Evolutionary conservation across 176 grass and related monocot genomes (phyloP).

Genomic region (maize (Zea mays)): DNA sequence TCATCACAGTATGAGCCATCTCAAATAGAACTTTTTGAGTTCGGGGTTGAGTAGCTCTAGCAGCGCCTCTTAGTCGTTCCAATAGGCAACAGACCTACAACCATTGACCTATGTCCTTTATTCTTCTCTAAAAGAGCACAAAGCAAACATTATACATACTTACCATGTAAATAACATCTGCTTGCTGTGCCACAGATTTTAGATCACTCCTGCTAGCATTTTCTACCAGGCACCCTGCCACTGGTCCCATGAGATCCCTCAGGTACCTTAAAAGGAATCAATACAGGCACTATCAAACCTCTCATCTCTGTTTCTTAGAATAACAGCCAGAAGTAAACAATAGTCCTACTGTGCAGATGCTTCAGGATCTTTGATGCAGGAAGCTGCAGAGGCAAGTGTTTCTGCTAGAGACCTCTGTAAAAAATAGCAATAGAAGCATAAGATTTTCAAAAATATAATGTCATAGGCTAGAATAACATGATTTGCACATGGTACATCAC

Average conservation of each 20-base stretch:
- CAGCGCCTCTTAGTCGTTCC: conserved; percentile 92
- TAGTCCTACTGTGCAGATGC: conserved; percentile 76
- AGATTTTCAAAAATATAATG: conserved; percentile 31
- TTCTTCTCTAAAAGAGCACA: conserved; percentile 23
- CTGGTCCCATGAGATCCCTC: conserved; percentile 93
- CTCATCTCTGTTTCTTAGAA: conserved; percentile 27
- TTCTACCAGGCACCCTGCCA: conserved; percentile 74
- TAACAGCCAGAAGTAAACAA: conserved; percentile 35
- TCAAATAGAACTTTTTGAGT: conserved; percentile 94
- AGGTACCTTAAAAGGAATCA: conserved; percentile 68
- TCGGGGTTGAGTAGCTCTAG: conserved; percentile 84
- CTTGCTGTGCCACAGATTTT: conserved; percentile 87
- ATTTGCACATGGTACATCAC: conserved; percentile 22
- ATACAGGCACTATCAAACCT: conserved; percentile 26
- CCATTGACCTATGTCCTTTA: conserved; percentile 38
- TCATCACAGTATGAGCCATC: conserved; percentile 85
- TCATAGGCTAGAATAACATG: conserved; percentile 15
- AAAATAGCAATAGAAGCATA: conserved; percentile 36
- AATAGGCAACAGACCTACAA: conserved; percentile 85
- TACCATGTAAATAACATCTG: conserved; percentile 91
- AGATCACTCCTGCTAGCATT: conserved; percentile 81
- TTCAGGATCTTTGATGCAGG: conserved; percentile 88
- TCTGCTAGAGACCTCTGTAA: conserved; percentile 90
- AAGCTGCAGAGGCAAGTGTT: conserved; percentile 89
- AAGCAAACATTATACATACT: conserved; percentile 37